phyloP scores from a whole-genome alignment of 495 filamentous ascomycete genomes.

The Jackrogersella minutella region DNA sequence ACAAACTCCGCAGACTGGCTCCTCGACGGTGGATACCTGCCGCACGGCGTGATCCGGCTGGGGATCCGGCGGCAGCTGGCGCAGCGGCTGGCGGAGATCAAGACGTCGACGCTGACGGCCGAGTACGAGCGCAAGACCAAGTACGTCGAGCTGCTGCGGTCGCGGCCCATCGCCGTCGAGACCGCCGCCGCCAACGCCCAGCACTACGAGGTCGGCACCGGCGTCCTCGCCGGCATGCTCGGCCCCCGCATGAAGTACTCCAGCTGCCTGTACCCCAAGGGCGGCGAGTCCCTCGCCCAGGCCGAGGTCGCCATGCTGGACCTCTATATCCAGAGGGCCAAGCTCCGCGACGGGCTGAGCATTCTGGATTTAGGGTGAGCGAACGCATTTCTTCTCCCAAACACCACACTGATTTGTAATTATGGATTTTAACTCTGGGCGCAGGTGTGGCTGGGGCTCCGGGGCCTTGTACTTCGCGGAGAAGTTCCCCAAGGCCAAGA shows the following conservation, averaged over 20 bases:
- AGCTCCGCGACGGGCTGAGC: slow-evolving; percentile 63
- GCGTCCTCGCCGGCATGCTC: slow-evolving; percentile 61
- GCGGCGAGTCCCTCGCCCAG: slow-evolving; percentile 62
- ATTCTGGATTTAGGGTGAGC: slow-evolving; percentile 69
- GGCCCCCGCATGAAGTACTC: slow-evolving; percentile 74
- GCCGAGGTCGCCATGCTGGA: slow-evolving; percentile 72
- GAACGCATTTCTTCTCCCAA: slow-evolving; percentile 6
- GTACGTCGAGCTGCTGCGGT: slow-evolving; percentile 59
- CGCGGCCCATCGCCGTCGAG: slow-evolving; percentile 69
- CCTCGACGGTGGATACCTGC: slow-evolving; percentile 67
- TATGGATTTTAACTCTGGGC: too few species aligned
- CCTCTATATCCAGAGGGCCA: slow-evolving; percentile 63
- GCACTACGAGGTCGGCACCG: slow-evolving; percentile 73
- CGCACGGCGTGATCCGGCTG: slow-evolving; percentile 62
- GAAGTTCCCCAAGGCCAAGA: slow-evolving; percentile 61
- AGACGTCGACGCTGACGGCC: slow-evolving; percentile 53
- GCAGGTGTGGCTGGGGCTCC: slow-evolving; percentile 72
- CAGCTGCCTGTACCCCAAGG: slow-evolving; percentile 64
- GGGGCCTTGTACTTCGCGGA: slow-evolving; percentile 67
- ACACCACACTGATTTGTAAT: too few species aligned
- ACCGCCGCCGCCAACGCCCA: slow-evolving; percentile 67
- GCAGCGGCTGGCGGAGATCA: slow-evolving; percentile 59
- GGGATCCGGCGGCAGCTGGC: slow-evolving; percentile 64
- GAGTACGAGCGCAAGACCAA: slow-evolving; percentile 63
- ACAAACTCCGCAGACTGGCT: slow-evolving; percentile 52